A percentile compares a stretch with the other conserved stretches of the same genome.
Evolutionary conservation across 2,329 filamentous ascomycete species (phyloP).

Genomic region (Tolypocladium inflatum): DNA sequence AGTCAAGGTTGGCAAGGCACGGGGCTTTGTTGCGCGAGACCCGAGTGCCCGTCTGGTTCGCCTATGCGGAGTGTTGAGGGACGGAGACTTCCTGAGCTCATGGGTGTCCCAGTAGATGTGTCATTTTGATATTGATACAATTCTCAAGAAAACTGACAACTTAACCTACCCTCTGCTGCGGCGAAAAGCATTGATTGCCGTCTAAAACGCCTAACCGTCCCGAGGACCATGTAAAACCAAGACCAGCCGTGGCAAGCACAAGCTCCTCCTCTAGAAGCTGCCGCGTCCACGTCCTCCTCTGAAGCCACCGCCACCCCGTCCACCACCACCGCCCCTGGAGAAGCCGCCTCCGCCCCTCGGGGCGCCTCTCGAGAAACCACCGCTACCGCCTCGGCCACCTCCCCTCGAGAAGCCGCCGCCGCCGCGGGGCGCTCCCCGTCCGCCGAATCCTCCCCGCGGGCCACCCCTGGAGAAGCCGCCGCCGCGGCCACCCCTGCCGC

Average conservation of each 20-base stretch:
- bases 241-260: constrained; percentile 2
- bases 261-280: neutral
- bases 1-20: neutral
- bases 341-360: constrained; percentile 20
- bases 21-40: neutral
- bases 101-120: neutral
- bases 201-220: constrained; percentile 4
- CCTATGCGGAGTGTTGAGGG: neutral
- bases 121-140: constrained; percentile 4
- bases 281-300: constrained; percentile 2
- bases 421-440: constrained; percentile 30
- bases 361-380: constrained; percentile 9
- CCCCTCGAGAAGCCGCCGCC: constrained; percentile 23
- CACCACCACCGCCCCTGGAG: constrained; percentile 15
- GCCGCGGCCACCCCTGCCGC: constrained; percentile 16
- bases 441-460: constrained; percentile 23
- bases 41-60: neutral
- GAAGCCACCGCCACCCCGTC: constrained; percentile 20
- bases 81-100: neutral
- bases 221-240: constrained; percentile 3
- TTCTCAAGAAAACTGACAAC: neutral
- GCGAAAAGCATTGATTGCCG: constrained; percentile 4
- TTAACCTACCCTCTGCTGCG: constrained; percentile 8
- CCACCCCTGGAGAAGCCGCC: constrained; percentile 18
- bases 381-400: constrained; percentile 17